Base-by-base conservation (phyloP, 164 flowering plant species). In the Piper betle region DNA sequence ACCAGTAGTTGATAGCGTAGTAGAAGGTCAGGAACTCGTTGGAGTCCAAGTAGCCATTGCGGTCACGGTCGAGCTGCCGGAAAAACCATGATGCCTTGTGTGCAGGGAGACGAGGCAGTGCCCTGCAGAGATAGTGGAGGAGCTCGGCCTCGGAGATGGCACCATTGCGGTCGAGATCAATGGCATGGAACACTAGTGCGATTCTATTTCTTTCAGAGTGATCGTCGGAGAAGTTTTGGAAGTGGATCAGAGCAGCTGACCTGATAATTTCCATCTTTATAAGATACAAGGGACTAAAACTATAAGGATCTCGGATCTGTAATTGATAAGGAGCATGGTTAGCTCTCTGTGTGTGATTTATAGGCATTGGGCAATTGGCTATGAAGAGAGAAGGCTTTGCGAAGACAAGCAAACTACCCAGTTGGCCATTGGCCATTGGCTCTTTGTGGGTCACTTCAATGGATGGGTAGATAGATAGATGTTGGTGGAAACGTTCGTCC, bases 1-100 rank as follows among this genome's bases (percentile, higher is more conserved):
- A 41, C 55, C 64, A 25, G 13, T 55, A 48, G n/a, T 6, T 50
- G n/a, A 17, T 12, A 2, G 53, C 64, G 6, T 61, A 61, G 56
- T 61, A 52, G 41, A 61, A 50, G 13, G 55, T 61, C 4, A 37
- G 37, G 11, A 61, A 61, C 56, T 61, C 64, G 20, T 7, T 16
- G 43, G 52, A 50, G 20, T 61, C 64, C 17, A 61, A 42, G 5
- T n/a, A 37, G 13, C 57, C 64, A 16, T n/a, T 61, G 10, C 37
- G 37, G 43, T 61, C 64, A 13, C 6, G 11, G 20, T 61, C 64
- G 42, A 61, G 41, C 43, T 52, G 11, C 42, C 1, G 3, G 25
- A 61, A 61, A 41, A 61, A 16, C 9, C 25, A 37, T 4, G 0
- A 37, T 16, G 52, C 52, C 17, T 61, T 61, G 43, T 17, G 7